phyloP scores from a whole-genome alignment of 2,329 filamentous ascomycete species.

The Pseudocercospora cruenta region DNA sequence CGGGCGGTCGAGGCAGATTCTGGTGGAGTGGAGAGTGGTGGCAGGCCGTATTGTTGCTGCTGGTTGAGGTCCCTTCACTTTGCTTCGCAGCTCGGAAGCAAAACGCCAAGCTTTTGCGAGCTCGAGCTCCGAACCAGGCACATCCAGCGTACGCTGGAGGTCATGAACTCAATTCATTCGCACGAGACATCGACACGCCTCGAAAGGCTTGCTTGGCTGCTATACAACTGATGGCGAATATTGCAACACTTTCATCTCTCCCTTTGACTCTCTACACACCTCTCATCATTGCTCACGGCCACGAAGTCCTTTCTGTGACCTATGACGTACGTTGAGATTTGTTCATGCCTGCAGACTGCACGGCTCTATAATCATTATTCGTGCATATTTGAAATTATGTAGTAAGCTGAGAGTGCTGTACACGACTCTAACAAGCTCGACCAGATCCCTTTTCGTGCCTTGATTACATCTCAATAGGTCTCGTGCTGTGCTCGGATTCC shows the following conservation, averaged over 20 bases:
- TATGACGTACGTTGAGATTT: too few species aligned
- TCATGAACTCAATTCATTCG: neutral
- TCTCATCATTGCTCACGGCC: too few species aligned
- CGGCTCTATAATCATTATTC: neutral
- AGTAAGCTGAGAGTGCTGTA: neutral
- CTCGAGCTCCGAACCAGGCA: neutral
- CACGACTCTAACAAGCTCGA: neutral
- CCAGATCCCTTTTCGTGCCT: neutral
- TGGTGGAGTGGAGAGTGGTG: neutral
- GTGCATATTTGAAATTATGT: neutral
- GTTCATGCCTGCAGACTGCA: too few species aligned
- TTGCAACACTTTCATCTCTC: too few species aligned
- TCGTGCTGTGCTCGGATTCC: neutral
- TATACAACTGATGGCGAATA: too few species aligned
- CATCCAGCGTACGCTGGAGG: neutral
- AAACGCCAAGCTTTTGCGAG: neutral
- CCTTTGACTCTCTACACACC: too few species aligned
- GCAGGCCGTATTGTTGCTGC: neutral
- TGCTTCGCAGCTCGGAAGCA: neutral
- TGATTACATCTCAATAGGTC: neutral
- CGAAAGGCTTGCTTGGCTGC: too few species aligned
- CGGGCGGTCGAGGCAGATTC: neutral
- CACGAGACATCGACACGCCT: too few species aligned
- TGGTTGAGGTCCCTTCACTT: neutral
- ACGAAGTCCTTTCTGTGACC: too few species aligned